These are phyloP conservation scores for Lepidium sativum DNA, from an alignment of 345 rosid species.

Conservation along the genomic window DNA sequence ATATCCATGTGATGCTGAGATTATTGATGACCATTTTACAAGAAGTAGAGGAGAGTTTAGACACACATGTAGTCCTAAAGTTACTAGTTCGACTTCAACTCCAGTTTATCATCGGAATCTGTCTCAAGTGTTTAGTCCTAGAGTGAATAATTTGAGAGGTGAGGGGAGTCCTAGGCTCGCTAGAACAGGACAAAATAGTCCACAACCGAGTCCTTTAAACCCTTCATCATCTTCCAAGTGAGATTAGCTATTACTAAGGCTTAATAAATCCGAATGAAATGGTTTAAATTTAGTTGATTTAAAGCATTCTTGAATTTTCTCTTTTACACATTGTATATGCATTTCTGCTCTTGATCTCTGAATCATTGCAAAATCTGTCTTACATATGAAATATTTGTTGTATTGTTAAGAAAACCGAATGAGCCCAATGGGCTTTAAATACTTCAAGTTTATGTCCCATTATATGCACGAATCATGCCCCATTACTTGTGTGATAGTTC, in stretches of 20 bases:
- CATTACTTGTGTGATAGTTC: not conserved
- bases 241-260: slow-evolving; percentile 12
- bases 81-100: slow-evolving; percentile 61
- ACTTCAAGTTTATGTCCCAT: no score
- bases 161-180: slow-evolving; percentile 45
- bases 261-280: not conserved
- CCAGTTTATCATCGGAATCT: slow-evolving; percentile 46
- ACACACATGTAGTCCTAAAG: slow-evolving; percentile 59
- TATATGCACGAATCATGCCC: no score
- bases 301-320: slow-evolving; percentile 33
- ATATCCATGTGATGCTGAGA: slow-evolving; percentile 53
- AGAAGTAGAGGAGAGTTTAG: slow-evolving; percentile 93
- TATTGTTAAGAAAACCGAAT: no score
- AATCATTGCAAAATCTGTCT: slow-evolving; percentile 5
- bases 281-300: slow-evolving; percentile 4
- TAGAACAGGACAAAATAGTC: slow-evolving; percentile 39
- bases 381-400: not conserved
- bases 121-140: slow-evolving; percentile 45
- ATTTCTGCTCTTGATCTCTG: not conserved
- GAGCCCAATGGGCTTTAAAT: no score
- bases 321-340: not conserved
- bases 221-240: slow-evolving; percentile 22
- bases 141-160: slow-evolving; percentile 55
- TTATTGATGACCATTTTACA: slow-evolving; percentile 73
- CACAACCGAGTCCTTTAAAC: slow-evolving; percentile 49